Conservation (phyloP, 2,329 filamentous ascomycete species). For the Fusarium tupiense region DNA sequence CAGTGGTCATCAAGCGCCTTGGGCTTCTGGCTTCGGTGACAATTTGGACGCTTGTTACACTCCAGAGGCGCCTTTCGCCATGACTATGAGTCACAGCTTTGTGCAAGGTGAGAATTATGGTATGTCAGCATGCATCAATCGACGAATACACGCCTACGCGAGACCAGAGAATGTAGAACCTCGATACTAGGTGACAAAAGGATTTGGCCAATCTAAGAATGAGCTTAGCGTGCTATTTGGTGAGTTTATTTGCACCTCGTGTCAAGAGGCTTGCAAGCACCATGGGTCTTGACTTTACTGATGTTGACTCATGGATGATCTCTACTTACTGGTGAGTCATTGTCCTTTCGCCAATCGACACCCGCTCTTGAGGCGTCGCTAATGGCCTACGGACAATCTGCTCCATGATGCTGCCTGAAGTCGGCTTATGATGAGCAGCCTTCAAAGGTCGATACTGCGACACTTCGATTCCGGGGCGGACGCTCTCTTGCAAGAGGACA, state of each 20-base stretch:
- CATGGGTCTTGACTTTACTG: not conserved
- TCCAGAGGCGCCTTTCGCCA: accelerated
- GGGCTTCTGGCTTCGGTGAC: too few species aligned
- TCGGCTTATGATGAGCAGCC: not conserved
- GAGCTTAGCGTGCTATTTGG: too few species aligned
- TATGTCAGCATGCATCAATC: too few species aligned
- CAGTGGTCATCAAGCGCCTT: not conserved
- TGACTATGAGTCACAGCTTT: not conserved
- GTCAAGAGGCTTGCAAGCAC: not conserved
- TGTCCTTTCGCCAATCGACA: accelerated
- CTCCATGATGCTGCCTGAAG: not conserved
- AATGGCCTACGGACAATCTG: not conserved
- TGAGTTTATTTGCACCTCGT: not conserved
- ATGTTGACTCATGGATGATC: not conserved
- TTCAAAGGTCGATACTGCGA: not conserved
- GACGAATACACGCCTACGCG: accelerated
- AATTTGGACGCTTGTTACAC: too few species aligned
- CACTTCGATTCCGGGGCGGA: too few species aligned
- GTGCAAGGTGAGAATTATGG: not conserved
- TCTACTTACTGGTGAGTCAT: not conserved
- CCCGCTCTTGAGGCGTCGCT: not conserved
- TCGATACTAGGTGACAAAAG: not conserved
- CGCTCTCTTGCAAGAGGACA: too few species aligned
- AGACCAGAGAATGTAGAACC: accelerated
- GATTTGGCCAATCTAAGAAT: accelerated